Conservation (phyloP, 2,329 filamentous ascomycete genomes). For the Shiraia sp. region DNA sequence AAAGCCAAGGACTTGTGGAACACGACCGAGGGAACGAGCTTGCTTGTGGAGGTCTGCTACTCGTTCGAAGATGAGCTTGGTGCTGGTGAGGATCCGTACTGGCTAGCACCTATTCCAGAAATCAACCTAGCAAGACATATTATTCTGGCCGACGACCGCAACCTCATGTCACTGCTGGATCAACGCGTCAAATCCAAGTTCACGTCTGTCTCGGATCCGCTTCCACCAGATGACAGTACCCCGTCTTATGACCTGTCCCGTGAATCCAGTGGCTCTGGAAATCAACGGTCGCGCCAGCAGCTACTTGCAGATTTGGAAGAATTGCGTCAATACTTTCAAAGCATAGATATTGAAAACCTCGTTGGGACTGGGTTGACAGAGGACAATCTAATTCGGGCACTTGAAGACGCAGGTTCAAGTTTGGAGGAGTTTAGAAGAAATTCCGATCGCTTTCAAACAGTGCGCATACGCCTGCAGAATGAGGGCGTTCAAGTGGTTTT, state of each 20-base stretch:
- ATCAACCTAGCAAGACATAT: conserved; percentile 71
- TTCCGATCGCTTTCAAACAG: conserved; percentile 24
- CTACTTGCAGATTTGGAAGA: conserved; percentile 30
- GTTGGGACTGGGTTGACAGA: conserved; percentile 20
- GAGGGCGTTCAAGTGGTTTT: conserved; percentile 33
- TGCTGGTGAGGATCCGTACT: conserved; percentile 35
- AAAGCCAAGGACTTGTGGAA: conserved; percentile 86
- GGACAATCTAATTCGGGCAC: conserved; percentile 19
- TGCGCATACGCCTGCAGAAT: conserved; percentile 24
- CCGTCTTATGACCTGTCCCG: conserved; percentile 23
- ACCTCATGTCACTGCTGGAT: conserved; percentile 72
- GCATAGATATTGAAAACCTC: conserved; percentile 26
- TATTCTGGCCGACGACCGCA: conserved; percentile 74
- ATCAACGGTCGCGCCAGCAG: conserved; percentile 11
- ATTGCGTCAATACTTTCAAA: conserved; percentile 32
- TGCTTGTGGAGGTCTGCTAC: conserved; percentile 72
- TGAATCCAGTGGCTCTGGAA: conserved; percentile 2
- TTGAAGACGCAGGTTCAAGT: conserved; percentile 25
- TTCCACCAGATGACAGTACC: conserved; percentile 66
- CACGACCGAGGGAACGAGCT: conserved; percentile 67
- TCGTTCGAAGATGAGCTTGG: conserved; percentile 42
- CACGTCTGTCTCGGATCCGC: conserved; percentile 75
- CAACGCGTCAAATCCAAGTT: conserved; percentile 58
- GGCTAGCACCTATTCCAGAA: conserved; percentile 34
- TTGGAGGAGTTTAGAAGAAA: conserved; percentile 34